phyloP scores from a whole-genome alignment of 805 yeast species.

The Teunomyces gatunensis region DNA sequence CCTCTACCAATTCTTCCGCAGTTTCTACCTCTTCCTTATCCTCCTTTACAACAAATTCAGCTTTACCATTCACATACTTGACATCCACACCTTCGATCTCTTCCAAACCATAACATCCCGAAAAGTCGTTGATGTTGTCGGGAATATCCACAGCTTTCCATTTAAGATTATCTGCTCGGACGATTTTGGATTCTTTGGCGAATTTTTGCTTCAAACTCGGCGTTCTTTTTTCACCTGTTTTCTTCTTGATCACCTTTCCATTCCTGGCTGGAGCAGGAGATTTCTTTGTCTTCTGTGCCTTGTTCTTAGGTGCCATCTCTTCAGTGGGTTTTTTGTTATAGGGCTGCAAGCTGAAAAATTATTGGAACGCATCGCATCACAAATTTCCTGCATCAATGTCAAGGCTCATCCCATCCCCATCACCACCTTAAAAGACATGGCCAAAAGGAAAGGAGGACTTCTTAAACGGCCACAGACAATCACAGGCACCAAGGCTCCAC shows the following conservation, averaged over 20 bases:
- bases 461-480: constrained; percentile 32
- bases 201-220: constrained; percentile 31
- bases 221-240: constrained; percentile 9
- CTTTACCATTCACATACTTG: constrained; percentile 64
- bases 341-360: not conserved
- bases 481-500: constrained; percentile 35
- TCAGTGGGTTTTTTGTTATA: not conserved
- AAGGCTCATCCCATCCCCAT: constrained; percentile 1
- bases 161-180: constrained; percentile 49
- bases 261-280: not conserved
- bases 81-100: constrained; percentile 93
- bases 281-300: not conserved
- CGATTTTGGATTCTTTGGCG: constrained; percentile 35
- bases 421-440: not conserved
- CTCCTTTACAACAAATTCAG: constrained; percentile 47
- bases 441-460: constrained; percentile 18
- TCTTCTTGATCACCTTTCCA: constrained; percentile 7
- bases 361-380: not conserved
- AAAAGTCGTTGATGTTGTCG: constrained; percentile 80
- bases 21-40: constrained; percentile 11
- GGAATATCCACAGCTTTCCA: constrained; percentile 88
- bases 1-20: constrained; percentile 16
- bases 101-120: constrained; percentile 89
- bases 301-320: not conserved
- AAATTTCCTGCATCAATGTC: not conserved